Evolutionary conservation across 441 rosid species (phyloP).

Genomic region (Macaranga tanarius): DNA sequence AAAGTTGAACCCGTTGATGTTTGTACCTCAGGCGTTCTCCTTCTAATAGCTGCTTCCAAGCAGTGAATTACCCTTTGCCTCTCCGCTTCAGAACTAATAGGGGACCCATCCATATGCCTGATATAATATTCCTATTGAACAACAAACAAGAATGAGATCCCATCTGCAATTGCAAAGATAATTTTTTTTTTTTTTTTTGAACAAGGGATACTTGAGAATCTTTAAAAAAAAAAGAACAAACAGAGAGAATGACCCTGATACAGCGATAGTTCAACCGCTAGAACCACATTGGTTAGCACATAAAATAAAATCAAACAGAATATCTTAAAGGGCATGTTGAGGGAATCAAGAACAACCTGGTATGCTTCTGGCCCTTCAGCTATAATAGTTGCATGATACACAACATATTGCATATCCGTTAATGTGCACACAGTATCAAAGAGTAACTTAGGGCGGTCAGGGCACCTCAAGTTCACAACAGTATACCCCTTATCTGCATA

Average conservation of each 20-base stretch:
- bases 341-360: constrained; percentile 46
- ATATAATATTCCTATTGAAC: constrained; percentile 76
- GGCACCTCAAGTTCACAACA: constrained; percentile 67
- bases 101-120: constrained; percentile 83
- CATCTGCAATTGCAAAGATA: background rate
- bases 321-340: constrained; percentile 6
- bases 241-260: background rate
- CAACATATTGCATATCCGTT: constrained; percentile 81
- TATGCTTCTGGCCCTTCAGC: constrained; percentile 80
- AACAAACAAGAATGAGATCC: constrained; percentile 17
- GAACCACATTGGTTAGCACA: background rate
- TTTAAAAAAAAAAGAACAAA: no score
- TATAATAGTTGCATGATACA: constrained; percentile 68
- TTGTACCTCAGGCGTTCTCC: constrained; percentile 78
- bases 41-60: constrained; percentile 89
- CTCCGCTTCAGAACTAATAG: constrained; percentile 91
- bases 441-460: constrained; percentile 71
- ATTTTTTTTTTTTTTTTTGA: background rate
- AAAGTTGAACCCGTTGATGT: background rate
- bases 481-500: constrained; percentile 70
- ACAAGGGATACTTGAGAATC: background rate
- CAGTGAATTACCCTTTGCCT: constrained; percentile 82
- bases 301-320: constrained; percentile 6
- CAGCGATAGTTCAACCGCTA: background rate
- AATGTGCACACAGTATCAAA: constrained; percentile 79